Evolutionary conservation across 306 rosid genomes (phyloP).

Genomic region (Oxytropis ochrocephala): DNA sequence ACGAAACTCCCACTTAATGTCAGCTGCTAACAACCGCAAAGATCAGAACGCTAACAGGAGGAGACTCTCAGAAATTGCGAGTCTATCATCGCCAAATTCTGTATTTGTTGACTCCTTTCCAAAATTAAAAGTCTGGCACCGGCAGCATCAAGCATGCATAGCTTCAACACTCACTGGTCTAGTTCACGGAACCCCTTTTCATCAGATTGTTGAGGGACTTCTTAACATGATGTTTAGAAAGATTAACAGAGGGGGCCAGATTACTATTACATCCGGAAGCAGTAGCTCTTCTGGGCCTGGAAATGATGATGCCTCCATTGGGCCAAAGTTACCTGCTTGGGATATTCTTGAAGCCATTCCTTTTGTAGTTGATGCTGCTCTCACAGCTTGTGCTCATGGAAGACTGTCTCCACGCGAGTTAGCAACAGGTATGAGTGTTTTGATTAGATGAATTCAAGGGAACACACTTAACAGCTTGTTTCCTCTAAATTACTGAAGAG

Average conservation of each 20-base stretch:
- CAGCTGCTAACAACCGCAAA: slow-evolving; percentile 45
- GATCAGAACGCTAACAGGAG: slow-evolving; percentile 46
- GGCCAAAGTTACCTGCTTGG: slow-evolving; percentile 97
- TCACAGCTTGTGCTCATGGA: slow-evolving; percentile 97
- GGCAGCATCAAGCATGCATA: slow-evolving; percentile 96
- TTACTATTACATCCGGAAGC: slow-evolving; percentile 72
- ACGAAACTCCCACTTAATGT: slow-evolving; percentile 71
- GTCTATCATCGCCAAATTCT: slow-evolving; percentile 66
- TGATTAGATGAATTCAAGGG: not conserved
- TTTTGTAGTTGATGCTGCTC: slow-evolving; percentile 94
- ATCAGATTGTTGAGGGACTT: slow-evolving; percentile 92
- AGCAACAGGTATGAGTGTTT: slow-evolving; percentile 66
- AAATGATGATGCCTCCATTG: slow-evolving; percentile 52
- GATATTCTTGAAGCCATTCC: slow-evolving; percentile 94
- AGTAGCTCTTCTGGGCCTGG: slow-evolving; percentile 88
- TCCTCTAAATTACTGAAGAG: not conserved
- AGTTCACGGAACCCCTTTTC: slow-evolving; percentile 91
- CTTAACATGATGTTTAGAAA: slow-evolving; percentile 85
- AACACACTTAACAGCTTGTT: slow-evolving; percentile 9
- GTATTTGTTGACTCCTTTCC: slow-evolving; percentile 95
- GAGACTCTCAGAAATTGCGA: slow-evolving; percentile 75
- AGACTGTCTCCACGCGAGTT: slow-evolving; percentile 90
- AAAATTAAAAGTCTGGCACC: slow-evolving; percentile 82
- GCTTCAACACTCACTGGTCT: slow-evolving; percentile 96
- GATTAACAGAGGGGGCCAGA: slow-evolving; percentile 60